A percentile compares a stretch with the other conserved stretches of the same genome.
Evolutionary conservation across 2,329 filamentous ascomycete genomes (phyloP).

Genomic region (Zymoseptoria pseudotritici): DNA sequence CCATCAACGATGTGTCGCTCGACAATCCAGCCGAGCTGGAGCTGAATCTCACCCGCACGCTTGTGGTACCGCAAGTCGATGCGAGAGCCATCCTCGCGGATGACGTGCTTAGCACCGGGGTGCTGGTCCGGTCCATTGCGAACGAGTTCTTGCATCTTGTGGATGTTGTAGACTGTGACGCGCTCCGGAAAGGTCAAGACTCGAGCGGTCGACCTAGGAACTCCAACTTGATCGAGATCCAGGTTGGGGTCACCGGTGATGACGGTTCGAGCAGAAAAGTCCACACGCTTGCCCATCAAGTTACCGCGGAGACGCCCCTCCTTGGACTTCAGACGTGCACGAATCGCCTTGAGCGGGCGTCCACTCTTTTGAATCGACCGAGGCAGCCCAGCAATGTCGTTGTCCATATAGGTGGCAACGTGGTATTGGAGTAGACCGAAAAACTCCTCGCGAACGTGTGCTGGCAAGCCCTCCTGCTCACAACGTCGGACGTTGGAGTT

Average conservation of each 20-base stretch:
- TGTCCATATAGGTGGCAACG: slow-evolving; percentile 99
- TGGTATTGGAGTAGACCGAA: slow-evolving; percentile 92
- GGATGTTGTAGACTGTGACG: slow-evolving; percentile 96
- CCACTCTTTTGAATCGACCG: slow-evolving; percentile 96
- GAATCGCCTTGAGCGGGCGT: slow-evolving; percentile 91
- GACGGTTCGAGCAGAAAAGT: slow-evolving; percentile 98
- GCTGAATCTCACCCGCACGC: slow-evolving; percentile 71
- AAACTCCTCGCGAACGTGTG: slow-evolving; percentile 86
- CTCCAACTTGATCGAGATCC: slow-evolving; percentile 93
- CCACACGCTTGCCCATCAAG: slow-evolving; percentile 98
- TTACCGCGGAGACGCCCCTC: slow-evolving; percentile 96
- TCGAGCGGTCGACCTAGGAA: slow-evolving; percentile 84
- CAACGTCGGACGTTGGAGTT: slow-evolving; percentile 92
- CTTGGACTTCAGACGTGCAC: slow-evolving; percentile 96
- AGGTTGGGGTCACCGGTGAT: slow-evolving; percentile 98
- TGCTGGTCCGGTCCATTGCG: slow-evolving; percentile 92
- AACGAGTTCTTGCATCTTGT: slow-evolving; percentile 80
- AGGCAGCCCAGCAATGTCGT: slow-evolving; percentile 92
- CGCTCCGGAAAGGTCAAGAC: slow-evolving; percentile 95
- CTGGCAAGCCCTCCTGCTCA: slow-evolving; percentile 82
- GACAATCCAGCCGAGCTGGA: slow-evolving; percentile 98
- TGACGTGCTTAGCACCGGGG: slow-evolving; percentile 93
- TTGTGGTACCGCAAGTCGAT: slow-evolving; percentile 94
- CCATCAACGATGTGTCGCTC: slow-evolving; percentile 94
- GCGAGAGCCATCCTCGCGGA: slow-evolving; percentile 84